Percentiles rank a stretch among this genome's conserved stretches.
These are phyloP conservation scores for Trypanosomatidae sp. DNA, from an alignment of 208 protist genomes.

Conservation along the genomic window DNA sequence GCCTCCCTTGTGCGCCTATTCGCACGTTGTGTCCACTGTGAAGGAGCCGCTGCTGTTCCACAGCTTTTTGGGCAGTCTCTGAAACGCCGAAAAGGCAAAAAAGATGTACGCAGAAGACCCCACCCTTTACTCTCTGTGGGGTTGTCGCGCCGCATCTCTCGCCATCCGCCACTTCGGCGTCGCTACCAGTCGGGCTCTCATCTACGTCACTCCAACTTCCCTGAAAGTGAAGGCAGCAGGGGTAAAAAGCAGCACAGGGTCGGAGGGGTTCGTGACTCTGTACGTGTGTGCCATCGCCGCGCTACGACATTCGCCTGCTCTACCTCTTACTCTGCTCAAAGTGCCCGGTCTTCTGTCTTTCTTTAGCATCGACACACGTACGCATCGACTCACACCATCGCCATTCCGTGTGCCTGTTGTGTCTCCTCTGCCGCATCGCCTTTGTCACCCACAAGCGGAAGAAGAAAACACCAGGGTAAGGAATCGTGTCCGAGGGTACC, in stretches of 20 bases:
- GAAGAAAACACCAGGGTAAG: neutral
- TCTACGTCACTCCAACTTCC: neutral
- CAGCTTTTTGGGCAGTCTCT: neutral
- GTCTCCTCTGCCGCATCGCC: neutral
- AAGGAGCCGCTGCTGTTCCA: neutral
- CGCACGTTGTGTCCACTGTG: neutral
- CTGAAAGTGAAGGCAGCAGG: neutral
- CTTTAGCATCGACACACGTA: neutral
- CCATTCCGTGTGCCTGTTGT: neutral
- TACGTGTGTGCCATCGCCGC: neutral
- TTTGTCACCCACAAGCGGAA: neutral
- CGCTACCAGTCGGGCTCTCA: neutral
- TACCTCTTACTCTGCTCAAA: neutral
- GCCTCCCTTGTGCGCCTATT: neutral
- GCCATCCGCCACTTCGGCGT: neutral
- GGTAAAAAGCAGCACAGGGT: neutral
- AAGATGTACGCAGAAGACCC: neutral
- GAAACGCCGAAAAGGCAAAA: neutral
- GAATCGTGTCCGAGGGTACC: neutral
- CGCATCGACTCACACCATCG: neutral
- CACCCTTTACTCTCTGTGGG: neutral
- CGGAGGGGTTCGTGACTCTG: neutral
- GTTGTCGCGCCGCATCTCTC: neutral
- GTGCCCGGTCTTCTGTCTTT: neutral
- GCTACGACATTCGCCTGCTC: neutral